A percentile compares a stretch with the other conserved stretches of the same genome.
These are phyloP conservation scores for Microthlaspi erraticum DNA, from an alignment of 345 rosid genomes.

Conservation along the genomic window DNA sequence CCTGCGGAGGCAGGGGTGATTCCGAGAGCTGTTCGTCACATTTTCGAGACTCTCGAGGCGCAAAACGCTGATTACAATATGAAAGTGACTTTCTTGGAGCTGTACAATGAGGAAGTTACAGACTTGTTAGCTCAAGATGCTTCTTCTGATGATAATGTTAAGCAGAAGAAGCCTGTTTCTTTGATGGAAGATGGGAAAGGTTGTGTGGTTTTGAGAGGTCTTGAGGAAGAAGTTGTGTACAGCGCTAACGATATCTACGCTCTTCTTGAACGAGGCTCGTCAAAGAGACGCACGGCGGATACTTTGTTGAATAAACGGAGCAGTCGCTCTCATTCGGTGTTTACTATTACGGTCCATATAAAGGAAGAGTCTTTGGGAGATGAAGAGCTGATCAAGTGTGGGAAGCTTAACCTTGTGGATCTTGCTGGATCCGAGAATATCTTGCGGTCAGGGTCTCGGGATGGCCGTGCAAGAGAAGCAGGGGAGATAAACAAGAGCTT, in stretches of 20 bases:
- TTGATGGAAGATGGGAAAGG: slow-evolving; percentile 96
- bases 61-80: slow-evolving; percentile 91
- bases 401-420: slow-evolving; percentile 98
- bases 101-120: slow-evolving; percentile 88
- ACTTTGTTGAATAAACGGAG: slow-evolving; percentile 90
- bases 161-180: slow-evolving; percentile 80
- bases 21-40: slow-evolving; percentile 89
- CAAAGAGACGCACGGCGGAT: slow-evolving; percentile 86
- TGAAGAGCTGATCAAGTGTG: slow-evolving; percentile 92
- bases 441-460: slow-evolving; percentile 85
- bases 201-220: slow-evolving; percentile 86
- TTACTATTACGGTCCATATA: slow-evolving; percentile 76
- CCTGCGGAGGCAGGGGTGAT: slow-evolving; percentile 94
- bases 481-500: slow-evolving; percentile 98
- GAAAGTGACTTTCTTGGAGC: slow-evolving; percentile 92
- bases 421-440: slow-evolving; percentile 98
- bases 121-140: slow-evolving; percentile 84
- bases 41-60: slow-evolving; percentile 78
- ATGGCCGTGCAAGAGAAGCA: slow-evolving; percentile 97
- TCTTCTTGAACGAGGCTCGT: slow-evolving; percentile 82
- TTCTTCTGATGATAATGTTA: slow-evolving; percentile 60
- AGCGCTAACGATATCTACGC: slow-evolving; percentile 88
- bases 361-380: slow-evolving; percentile 86
- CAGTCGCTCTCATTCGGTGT: slow-evolving; percentile 96
- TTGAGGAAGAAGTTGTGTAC: slow-evolving; percentile 90